Percentiles rank a stretch among this genome's conserved stretches.
Conservation (phyloP, 164 flowering plant species). For the Malania oleifera region DNA sequence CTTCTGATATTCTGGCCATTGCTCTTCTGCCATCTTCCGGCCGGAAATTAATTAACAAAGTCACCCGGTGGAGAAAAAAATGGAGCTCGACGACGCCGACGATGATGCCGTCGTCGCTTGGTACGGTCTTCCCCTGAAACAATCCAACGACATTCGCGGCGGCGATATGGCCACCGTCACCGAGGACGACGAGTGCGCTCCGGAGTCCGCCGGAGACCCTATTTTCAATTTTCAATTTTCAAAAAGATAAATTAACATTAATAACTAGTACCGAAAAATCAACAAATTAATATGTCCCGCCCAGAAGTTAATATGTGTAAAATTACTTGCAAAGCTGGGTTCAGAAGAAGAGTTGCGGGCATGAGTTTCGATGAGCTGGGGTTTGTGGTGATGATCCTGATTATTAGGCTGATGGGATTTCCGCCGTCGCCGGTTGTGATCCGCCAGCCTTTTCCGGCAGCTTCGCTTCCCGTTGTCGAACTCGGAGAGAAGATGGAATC, state of each 20-base stretch:
- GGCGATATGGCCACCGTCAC: constrained; percentile 65
- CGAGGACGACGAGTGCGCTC: constrained; percentile 45
- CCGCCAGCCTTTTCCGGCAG: constrained; percentile 71
- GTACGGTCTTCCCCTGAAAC: constrained; percentile 35
- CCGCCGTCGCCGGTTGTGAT: constrained; percentile 64
- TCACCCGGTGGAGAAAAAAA: constrained; percentile 33
- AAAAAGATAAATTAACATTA: too few species aligned
- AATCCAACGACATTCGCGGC: constrained; percentile 47
- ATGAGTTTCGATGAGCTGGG: constrained; percentile 24
- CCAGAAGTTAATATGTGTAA: neutral
- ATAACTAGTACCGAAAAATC: too few species aligned
- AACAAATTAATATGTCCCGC: too few species aligned
- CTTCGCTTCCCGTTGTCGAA: constrained; percentile 74
- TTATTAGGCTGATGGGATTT: constrained; percentile 42
- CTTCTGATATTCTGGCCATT: too few species aligned
- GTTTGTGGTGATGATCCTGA: constrained; percentile 24
- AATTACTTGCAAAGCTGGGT: constrained; percentile 26
- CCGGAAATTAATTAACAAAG: too few species aligned
- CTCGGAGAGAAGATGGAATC: constrained; percentile 58
- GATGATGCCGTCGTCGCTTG: constrained; percentile 23
- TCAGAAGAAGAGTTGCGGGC: constrained; percentile 27
- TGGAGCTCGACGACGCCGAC: constrained; percentile 38
- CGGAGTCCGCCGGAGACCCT: constrained; percentile 75
- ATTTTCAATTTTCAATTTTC: neutral
- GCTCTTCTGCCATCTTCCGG: too few species aligned